Conservation (phyloP, 805 yeast genomes). For the Nakazawaea pomicola region DNA sequence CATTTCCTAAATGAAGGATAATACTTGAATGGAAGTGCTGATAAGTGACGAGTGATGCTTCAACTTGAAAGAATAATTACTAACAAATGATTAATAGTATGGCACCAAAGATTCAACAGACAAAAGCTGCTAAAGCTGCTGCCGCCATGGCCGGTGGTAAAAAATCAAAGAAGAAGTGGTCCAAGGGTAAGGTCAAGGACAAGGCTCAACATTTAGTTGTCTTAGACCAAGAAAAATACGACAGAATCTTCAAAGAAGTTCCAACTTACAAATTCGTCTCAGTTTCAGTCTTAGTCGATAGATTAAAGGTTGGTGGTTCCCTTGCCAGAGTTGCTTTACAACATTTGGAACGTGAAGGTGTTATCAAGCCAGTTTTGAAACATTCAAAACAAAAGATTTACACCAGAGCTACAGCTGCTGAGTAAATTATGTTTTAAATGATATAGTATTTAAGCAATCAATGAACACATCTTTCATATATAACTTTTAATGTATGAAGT, state of each 20-base stretch:
- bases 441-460: neutral
- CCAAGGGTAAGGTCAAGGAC: slow-evolving; percentile 99
- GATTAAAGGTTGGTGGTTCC: slow-evolving; percentile 99
- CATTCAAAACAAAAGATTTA: slow-evolving; percentile 97
- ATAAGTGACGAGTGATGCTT: neutral
- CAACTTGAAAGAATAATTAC: slow-evolving; percentile 7
- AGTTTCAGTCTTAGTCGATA: slow-evolving; percentile 96
- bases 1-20: neutral
- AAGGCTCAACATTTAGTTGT: slow-evolving; percentile 98
- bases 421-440: slow-evolving; percentile 33
- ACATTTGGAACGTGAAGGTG: slow-evolving; percentile 93
- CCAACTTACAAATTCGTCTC: slow-evolving; percentile 98
- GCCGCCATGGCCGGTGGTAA: slow-evolving; percentile 99
- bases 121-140: slow-evolving; percentile 99
- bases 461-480: no score
- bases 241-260: slow-evolving; percentile 98
- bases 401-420: slow-evolving; percentile 74
- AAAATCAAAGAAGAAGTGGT: slow-evolving; percentile 99
- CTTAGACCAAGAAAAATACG: slow-evolving; percentile 97
- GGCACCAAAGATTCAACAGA: slow-evolving; percentile 99
- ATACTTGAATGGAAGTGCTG: neutral
- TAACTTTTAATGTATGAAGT: slow-evolving; percentile 1
- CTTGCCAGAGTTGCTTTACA: slow-evolving; percentile 96
- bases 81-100: slow-evolving; percentile 40
- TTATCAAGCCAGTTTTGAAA: slow-evolving; percentile 88